Conservation (phyloP, 2,329 filamentous ascomycete genomes). For the Xylariaceae sp. region DNA sequence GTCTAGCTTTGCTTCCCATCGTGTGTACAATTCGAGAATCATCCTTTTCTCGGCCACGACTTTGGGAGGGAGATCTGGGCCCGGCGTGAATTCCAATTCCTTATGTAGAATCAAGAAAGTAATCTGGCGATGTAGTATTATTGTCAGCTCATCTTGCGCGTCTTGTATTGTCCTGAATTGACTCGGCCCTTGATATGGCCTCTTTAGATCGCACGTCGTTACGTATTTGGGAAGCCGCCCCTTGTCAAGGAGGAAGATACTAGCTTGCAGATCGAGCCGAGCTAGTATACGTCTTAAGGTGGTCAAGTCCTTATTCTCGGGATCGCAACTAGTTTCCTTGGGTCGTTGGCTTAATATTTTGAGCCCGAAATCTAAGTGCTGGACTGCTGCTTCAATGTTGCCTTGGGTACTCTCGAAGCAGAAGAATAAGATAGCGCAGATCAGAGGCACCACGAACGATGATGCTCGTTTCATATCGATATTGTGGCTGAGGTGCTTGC, state of each 20-base stretch:
- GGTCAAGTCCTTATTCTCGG: neutral
- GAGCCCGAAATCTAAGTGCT: conserved; percentile 5
- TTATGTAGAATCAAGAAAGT: conserved; percentile 6
- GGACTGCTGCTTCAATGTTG: conserved; percentile 2
- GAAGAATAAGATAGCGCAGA: conserved; percentile 8
- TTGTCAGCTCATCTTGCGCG: conserved; percentile 5
- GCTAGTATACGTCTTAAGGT: conserved; percentile 3
- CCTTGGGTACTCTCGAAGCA: conserved; percentile 8
- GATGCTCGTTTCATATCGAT: conserved; percentile 1
- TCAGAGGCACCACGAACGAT: conserved; percentile 1
- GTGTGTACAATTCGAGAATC: conserved; percentile 1
- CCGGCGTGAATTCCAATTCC: neutral
- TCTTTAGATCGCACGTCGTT: neutral
- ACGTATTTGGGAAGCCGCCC: neutral
- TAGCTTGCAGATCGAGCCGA: conserved; percentile 8
- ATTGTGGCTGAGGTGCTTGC: conserved; percentile 5
- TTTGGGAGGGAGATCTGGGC: neutral
- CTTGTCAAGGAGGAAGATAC: conserved; percentile 9
- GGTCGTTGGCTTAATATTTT: conserved; percentile 2
- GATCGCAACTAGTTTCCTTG: neutral
- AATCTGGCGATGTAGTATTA: neutral
- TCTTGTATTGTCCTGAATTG: conserved; percentile 2
- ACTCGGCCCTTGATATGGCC: neutral
- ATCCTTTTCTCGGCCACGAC: conserved; percentile 1
- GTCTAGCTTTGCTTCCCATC: conserved; percentile 2